Evolutionary conservation across 345 rosid species (phyloP).

Genomic region (Eucalyptus sp.): DNA sequence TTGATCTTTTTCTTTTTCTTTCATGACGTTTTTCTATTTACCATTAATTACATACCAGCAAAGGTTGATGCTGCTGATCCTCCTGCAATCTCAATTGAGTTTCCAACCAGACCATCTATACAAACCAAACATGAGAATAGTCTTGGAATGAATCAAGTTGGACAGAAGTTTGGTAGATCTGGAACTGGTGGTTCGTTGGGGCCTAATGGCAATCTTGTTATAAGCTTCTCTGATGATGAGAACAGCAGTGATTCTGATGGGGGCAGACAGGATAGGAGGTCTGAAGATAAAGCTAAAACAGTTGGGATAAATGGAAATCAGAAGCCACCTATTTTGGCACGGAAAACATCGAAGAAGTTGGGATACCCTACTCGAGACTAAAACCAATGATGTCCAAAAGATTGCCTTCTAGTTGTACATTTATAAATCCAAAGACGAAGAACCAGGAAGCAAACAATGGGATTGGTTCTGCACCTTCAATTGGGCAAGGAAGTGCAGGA

Average conservation of each 20-base stretch:
- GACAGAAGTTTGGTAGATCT: slow-evolving; percentile 5
- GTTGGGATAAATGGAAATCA: slow-evolving; percentile 6
- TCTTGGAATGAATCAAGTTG: slow-evolving; percentile 29
- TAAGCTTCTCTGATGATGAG: slow-evolving; percentile 82
- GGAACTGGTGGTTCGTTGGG: slow-evolving; percentile 24
- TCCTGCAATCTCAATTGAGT: neutral
- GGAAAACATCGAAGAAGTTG: slow-evolving; percentile 15
- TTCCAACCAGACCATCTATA: neutral
- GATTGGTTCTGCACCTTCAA: slow-evolving; percentile 4
- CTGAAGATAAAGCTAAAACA: slow-evolving; percentile 14
- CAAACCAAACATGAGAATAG: slow-evolving; percentile 3
- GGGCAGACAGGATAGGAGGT: slow-evolving; percentile 2
- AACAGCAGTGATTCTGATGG: slow-evolving; percentile 71
- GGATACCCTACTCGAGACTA: slow-evolving; percentile 12
- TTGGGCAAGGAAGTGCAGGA: slow-evolving; percentile 21
- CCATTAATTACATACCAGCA: neutral
- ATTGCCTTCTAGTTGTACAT: slow-evolving; percentile 26
- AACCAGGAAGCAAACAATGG: slow-evolving; percentile 19
- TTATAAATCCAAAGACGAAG: slow-evolving; percentile 14
- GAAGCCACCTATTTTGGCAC: slow-evolving; percentile 13
- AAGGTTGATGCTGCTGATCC: neutral
- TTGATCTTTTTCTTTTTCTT: neutral
- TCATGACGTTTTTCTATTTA: neutral
- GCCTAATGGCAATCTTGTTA: slow-evolving; percentile 50
- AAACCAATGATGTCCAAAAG: slow-evolving; percentile 28